Base-by-base conservation (phyloP, 805 yeast genomes). In the Nakazawaea peltata region DNA sequence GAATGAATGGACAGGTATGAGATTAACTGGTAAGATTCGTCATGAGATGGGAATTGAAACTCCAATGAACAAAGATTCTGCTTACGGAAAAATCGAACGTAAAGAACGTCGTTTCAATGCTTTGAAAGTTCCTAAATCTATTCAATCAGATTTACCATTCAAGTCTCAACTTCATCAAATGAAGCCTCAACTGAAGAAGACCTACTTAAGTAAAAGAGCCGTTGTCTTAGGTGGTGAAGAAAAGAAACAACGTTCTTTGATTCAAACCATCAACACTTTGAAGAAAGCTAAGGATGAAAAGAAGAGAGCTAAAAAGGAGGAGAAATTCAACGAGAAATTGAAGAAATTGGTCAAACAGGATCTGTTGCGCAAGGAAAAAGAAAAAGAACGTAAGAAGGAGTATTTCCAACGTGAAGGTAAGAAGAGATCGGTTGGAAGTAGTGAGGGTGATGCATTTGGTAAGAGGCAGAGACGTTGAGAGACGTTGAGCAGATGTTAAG, bases 1-100 rank as follows among this genome's bases (percentile, higher is more conserved):
- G 61, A 65, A 69, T 22, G 84, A 84, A 50, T 92, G 99, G 99
- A 74, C 74, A 50, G 99, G 99, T 43, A 87, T 92, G 94, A 74
- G 95, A 53, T 67, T 90, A 42, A 92, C 97, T 1, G 98, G 98
- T 39, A 81, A 81, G 49, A 87, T 92, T 28, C 75, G 98, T 50
- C 90, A 92, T 16, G 94, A 71, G 17, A 57, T 69, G 45, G 71
- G 69, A 26, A 50, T 86, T 31, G 74, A 71, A 15, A 75, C 92
- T 0, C 90, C 90, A 32, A 59, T 52, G 45, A 50, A 57, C 37
- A 57, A 63, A 15, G 76, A 72, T 46, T 65, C 73, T 40, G 65
- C 69, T 4, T 74, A 74, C 51, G 57, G 59, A 41, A 87, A 85
- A 61, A 68, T 94, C 38, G 97, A 86, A 59, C 74, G 99, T 51